phyloP scores from a whole-genome alignment of 176 grass and related monocot genomes.

The Eragrostis curvula region DNA sequence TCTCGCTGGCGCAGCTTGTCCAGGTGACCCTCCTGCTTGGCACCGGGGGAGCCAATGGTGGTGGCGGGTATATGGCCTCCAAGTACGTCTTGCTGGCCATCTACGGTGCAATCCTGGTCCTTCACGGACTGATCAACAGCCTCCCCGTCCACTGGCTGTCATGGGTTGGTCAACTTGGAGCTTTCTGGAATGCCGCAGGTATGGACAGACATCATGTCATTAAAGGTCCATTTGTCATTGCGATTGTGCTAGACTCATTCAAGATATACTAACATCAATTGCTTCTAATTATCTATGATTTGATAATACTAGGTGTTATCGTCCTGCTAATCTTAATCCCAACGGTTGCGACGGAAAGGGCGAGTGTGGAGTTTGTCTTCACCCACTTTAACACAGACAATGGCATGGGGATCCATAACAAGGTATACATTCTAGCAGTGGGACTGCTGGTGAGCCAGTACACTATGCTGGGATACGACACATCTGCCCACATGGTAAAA shows the following conservation, averaged over 20 bases:
- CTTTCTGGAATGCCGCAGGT: slow-evolving; percentile 53
- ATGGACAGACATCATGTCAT: too few species aligned
- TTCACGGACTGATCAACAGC: slow-evolving; percentile 60
- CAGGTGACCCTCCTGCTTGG: slow-evolving; percentile 60
- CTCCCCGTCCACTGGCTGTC: slow-evolving; percentile 48
- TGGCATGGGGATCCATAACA: slow-evolving; percentile 1
- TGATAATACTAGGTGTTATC: background rate
- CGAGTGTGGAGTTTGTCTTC: background rate
- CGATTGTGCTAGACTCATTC: too few species aligned
- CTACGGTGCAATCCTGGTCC: slow-evolving; percentile 41
- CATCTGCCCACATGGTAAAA: background rate
- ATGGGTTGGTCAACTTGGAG: slow-evolving; percentile 47
- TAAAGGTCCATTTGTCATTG: too few species aligned
- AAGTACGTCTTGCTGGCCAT: slow-evolving; percentile 56
- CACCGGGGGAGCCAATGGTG: slow-evolving; percentile 54
- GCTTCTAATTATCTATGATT: background rate
- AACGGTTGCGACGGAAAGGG: background rate
- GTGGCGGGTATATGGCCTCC: slow-evolving; percentile 61
- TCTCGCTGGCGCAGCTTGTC: slow-evolving; percentile 57
- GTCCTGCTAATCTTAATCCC: background rate
- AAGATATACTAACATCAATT: too few species aligned
- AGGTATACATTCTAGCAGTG: background rate
- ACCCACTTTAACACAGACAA: background rate
- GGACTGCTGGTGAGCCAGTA: slow-evolving; percentile 17
- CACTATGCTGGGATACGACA: background rate